phyloP scores from a whole-genome alignment of 306 rosid species.

The Adenanthera pavonina region DNA sequence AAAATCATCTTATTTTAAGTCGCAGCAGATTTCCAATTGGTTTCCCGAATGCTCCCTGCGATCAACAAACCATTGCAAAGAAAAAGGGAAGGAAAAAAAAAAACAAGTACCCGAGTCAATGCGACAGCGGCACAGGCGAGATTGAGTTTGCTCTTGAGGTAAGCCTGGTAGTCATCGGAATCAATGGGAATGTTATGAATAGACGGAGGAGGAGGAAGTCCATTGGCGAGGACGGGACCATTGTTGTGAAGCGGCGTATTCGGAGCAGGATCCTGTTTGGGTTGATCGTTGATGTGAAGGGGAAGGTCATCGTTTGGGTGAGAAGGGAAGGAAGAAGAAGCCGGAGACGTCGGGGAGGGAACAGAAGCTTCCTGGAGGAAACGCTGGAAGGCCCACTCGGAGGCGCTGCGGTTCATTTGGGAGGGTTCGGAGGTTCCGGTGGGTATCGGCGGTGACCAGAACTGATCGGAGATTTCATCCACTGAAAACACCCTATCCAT shows the following conservation, averaged over 20 bases:
- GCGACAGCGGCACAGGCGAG: constrained; percentile 97
- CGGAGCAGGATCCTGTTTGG: constrained; percentile 11
- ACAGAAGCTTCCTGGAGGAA: constrained; percentile 64
- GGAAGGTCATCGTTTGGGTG: constrained; percentile 41
- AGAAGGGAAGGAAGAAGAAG: constrained; percentile 43
- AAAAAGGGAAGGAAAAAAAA: background rate
- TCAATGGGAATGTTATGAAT: constrained; percentile 48
- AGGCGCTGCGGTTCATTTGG: constrained; percentile 73
- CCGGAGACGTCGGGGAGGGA: constrained; percentile 34
- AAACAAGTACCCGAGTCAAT: constrained; percentile 57
- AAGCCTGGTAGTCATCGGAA: constrained; percentile 68
- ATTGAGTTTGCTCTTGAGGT: constrained; percentile 86
- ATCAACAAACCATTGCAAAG: background rate
- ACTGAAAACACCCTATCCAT: constrained; percentile 89
- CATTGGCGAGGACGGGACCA: background rate
- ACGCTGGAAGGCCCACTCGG: constrained; percentile 92
- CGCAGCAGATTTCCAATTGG: background rate
- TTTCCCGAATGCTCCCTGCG: constrained; percentile 8
- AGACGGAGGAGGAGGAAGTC: constrained; percentile 25
- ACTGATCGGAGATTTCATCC: constrained; percentile 75
- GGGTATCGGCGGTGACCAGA: constrained; percentile 49
- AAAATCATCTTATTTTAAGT: background rate
- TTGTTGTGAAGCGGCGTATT: background rate
- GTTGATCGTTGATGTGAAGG: constrained; percentile 47
- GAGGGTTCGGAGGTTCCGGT: constrained; percentile 33